phyloP scores from a whole-genome alignment of 129 eudicot species.

The Deinandra increscens region DNA sequence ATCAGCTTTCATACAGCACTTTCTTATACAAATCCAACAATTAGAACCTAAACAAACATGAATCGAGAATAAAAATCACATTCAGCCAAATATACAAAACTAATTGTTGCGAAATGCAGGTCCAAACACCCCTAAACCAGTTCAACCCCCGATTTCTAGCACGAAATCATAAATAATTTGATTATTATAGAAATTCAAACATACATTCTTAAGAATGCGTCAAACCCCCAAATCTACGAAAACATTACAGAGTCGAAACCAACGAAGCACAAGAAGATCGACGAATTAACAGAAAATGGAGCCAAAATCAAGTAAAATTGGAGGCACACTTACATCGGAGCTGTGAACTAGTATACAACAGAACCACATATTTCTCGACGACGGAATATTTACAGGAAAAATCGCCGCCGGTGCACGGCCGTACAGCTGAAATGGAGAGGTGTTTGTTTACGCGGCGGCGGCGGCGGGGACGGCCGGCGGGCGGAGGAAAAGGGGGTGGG shows the following conservation, averaged over 20 bases:
- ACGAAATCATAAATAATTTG: background rate
- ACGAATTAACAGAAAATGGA: background rate
- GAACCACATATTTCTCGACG: background rate
- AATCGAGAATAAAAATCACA: background rate
- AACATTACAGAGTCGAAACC: slow-evolving; percentile 5
- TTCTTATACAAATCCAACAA: background rate
- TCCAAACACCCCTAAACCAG: background rate
- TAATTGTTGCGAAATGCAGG: background rate
- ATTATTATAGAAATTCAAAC: background rate
- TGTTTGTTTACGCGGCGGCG: slow-evolving; percentile 17
- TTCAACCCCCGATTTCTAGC: background rate
- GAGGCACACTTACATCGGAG: slow-evolving; percentile 22
- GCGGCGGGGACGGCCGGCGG: slow-evolving; percentile 26
- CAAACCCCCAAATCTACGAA: slow-evolving; percentile 15
- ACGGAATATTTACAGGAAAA: slow-evolving; percentile 7
- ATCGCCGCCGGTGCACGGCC: slow-evolving; percentile 8
- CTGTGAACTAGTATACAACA: background rate
- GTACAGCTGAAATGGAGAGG: background rate
- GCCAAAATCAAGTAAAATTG: slow-evolving; percentile 13
- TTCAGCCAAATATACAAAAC: background rate
- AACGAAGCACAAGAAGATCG: slow-evolving; percentile 6
- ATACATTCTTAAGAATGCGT: background rate
- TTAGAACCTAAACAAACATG: background rate
- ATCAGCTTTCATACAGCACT: too few species aligned
- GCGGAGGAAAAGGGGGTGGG: slow-evolving; percentile 5